Evolutionary conservation across 78 protist species (phyloP).

Genomic region (Protostelium mycophagum): DNA sequence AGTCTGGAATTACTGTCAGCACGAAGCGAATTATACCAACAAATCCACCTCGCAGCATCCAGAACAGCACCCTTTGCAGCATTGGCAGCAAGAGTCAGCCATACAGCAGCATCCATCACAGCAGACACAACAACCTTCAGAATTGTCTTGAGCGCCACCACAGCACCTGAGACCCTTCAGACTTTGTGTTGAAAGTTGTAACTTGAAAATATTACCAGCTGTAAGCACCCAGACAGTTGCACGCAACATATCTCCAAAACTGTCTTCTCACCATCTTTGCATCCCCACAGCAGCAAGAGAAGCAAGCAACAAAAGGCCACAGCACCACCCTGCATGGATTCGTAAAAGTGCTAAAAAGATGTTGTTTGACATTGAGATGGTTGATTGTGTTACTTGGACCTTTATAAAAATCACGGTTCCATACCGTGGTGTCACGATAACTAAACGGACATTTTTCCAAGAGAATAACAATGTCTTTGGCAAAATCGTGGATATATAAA

Average conservation of each 20-base stretch:
- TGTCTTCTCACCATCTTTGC: neutral
- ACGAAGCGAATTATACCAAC: too few species aligned
- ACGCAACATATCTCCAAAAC: neutral
- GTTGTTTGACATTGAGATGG: too few species aligned
- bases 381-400: neutral
- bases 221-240: neutral
- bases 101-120: neutral
- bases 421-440: too few species aligned
- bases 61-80: neutral
- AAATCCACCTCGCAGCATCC: neutral
- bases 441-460: too few species aligned
- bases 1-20: too few species aligned
- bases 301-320: neutral
- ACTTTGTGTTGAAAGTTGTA: neutral
- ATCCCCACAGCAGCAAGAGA: neutral
- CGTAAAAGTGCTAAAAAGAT: neutral
- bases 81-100: neutral
- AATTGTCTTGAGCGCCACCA: neutral
- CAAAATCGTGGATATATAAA: too few species aligned
- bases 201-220: neutral
- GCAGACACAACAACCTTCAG: neutral
- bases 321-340: neutral
- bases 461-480: too few species aligned
- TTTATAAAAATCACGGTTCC: too few species aligned
- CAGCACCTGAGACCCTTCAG: neutral